Evolutionary conservation across 2,329 filamentous ascomycete species (phyloP), one percentile per base, ranked within the genome.

Genomic region (Fusarium sp.): DNA sequence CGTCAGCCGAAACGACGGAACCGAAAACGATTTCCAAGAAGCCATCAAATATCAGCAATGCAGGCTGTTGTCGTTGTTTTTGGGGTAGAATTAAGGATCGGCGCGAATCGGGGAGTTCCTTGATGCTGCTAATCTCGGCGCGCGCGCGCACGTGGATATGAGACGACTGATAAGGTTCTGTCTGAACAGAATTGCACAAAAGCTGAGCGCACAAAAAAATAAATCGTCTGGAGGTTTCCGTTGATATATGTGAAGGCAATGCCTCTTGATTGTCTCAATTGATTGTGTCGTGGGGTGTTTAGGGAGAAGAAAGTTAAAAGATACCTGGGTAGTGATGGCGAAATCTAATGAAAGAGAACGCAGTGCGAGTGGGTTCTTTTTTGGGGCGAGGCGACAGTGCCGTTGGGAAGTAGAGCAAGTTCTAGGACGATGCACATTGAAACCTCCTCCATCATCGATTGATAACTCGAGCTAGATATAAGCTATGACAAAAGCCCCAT

Each of bases 1-100:
- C 42, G 80, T 77, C 68, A 86, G 77, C 70, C 86, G 84, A 71
- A 84, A 84, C 52, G 86, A 85, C 60, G 85, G 84, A 71, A 82
- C 81, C 49, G 82, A 77, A 60, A 81, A 78, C 62, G 79, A 76
- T 62, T 77, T 76, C 74, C 81, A 80, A 61, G 78, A 80, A 81
- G 78, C 80, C 82, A 83, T 83, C 68, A 76, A 79, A 55, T 62
- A 54, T 49, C 44, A 50, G 50, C 41, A 47, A 50, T 47, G 62
- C 47, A 46, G 42, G 33, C 27, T 54, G 59, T 55, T 39, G 47
- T 59, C 41, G 68, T 62, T 44, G 50, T 64, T 53, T 59, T 52
- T 38, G 46, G 49, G 44, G 27, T 39, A 46, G 39, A 58, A 46
- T 45, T 33, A 50, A 60, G 39, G 62, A 61, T 61, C 59, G 57